A percentile compares a stretch with the other conserved stretches of the same genome.
Evolutionary conservation across 78 protist species (phyloP).

Genomic region (Ministeria vibrans): DNA sequence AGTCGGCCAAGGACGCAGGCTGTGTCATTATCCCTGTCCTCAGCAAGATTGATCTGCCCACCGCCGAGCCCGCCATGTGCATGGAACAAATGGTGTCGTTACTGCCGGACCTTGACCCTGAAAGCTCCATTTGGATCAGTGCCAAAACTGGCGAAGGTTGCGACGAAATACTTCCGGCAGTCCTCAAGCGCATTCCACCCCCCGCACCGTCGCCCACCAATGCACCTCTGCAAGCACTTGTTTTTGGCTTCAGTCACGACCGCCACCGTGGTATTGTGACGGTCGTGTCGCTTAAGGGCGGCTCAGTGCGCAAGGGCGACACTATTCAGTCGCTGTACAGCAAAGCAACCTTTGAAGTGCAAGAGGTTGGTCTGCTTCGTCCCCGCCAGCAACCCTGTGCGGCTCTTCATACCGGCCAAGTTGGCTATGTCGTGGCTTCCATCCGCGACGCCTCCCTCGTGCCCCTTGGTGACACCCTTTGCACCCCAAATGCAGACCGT

Average conservation of each 20-base stretch:
- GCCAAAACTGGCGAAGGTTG: slow-evolving; percentile 47
- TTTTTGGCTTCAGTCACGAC: slow-evolving; percentile 81
- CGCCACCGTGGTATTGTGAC: slow-evolving; percentile 66
- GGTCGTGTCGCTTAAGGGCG: slow-evolving; percentile 5
- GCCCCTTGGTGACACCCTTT: slow-evolving; percentile 83
- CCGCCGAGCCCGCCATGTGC: slow-evolving; percentile 41
- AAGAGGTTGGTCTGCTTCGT: slow-evolving; percentile 66
- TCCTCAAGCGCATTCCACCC: slow-evolving; percentile 66
- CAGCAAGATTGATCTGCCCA: slow-evolving; percentile 73
- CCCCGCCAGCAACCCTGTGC: slow-evolving; percentile 58
- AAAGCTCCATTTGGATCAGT: slow-evolving; percentile 12
- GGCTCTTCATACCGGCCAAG: slow-evolving; percentile 73
- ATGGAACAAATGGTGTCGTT: slow-evolving; percentile 22
- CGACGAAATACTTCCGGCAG: slow-evolving; percentile 43
- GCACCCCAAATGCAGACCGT: background rate
- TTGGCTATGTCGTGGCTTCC: slow-evolving; percentile 69
- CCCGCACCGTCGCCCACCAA: slow-evolving; percentile 21
- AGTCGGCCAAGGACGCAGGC: slow-evolving; percentile 22
- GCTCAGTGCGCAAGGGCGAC: slow-evolving; percentile 25
- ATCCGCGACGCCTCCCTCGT: slow-evolving; percentile 63
- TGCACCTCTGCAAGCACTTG: slow-evolving; percentile 49
- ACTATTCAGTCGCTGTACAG: background rate
- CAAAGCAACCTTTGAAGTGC: slow-evolving; percentile 48
- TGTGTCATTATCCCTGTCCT: slow-evolving; percentile 73
- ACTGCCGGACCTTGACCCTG: slow-evolving; percentile 38